Base-by-base conservation (phyloP, 2,329 filamentous ascomycete species). In the Diaporthe sp. region DNA sequence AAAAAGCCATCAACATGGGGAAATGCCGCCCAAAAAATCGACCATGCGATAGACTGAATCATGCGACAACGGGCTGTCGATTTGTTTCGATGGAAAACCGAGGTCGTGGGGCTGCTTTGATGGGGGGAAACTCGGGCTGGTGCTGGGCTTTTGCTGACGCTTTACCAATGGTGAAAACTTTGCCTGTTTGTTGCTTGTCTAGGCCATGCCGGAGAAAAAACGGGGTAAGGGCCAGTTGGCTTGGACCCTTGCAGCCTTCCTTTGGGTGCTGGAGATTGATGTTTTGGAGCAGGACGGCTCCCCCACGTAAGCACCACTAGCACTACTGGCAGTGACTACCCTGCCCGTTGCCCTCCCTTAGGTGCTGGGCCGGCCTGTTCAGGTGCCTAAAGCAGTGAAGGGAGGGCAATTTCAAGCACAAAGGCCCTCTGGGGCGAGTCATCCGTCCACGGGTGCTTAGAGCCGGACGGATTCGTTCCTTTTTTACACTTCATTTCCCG, bases 11-110 rank as follows among this genome's bases (percentile, higher is more conserved):
- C 77, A 78, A 81, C 84, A 83, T 83, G 83, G 83, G 86, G 88
- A 87, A 90, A 90, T 89, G 87, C 82, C 87, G 89, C 87, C 87
- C 80, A 87, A 87, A 92, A 93, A 91, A 85, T 87, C 87, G 87
- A 88, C 91, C 85, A 89, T 84, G 83, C 86, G 87, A 91, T 91
- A 90, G 88, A 89, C 84, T 83, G 83, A 83, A 82, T 86, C 86
- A 88, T 91, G 86, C 84, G 84, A 87, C 85, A 86, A 84, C 82
- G 81, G 80, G 82, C 85, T 84, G 82, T 82, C 81, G 84, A 87
- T 84, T 88, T 87, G 88, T 87, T 82, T 80, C 81, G 90, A 91
- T 91, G 85, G 82, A 86, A 86, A 86, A 84, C 75, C 82, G 83
- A 81, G 78, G 84, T 84, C 83, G 84, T 86, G 84, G 86, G 85